A percentile compares a stretch with the other conserved stretches of the same genome.
Conservation (phyloP, 2,329 filamentous ascomycete species). For the Pseudogymnoascus sp. region DNA sequence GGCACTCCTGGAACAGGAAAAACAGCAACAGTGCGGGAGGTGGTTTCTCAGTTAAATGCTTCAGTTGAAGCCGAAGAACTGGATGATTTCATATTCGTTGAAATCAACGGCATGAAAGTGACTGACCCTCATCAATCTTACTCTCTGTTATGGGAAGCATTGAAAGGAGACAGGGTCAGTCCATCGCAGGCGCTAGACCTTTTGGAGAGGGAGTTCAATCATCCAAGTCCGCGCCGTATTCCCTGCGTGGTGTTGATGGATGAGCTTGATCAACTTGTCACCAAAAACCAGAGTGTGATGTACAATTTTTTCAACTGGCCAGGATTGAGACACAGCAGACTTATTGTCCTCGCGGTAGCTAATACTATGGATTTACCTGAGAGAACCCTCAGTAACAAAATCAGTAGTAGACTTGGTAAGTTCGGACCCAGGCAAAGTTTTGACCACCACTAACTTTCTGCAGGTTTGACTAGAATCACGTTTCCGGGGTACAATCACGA, state of each 20-base stretch:
- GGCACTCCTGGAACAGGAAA: constrained; percentile 98
- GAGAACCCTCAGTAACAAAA: constrained; percentile 94
- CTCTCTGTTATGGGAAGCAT: constrained; percentile 86
- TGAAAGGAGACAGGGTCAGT: constrained; percentile 87
- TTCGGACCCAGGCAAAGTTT: constrained; percentile 3
- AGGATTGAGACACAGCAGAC: constrained; percentile 75
- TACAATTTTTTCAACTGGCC: constrained; percentile 99
- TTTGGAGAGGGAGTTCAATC: constrained; percentile 83
- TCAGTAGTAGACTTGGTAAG: constrained; percentile 70
- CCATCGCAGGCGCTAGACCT: constrained; percentile 86
- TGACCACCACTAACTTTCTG: constrained; percentile 8
- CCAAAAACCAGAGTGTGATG: constrained; percentile 99
- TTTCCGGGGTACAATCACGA: constrained; percentile 97
- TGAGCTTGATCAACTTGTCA: constrained; percentile 94
- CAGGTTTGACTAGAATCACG: constrained; percentile 81
- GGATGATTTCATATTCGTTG: constrained; percentile 97
- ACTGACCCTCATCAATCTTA: constrained; percentile 97
- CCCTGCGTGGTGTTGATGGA: constrained; percentile 98
- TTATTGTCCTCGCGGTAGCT: constrained; percentile 94
- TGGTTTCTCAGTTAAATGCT: constrained; percentile 81
- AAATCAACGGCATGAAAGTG: constrained; percentile 99
- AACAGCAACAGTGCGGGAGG: constrained; percentile 93
- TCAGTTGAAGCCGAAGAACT: constrained; percentile 83
- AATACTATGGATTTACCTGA: constrained; percentile 99
- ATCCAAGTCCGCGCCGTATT: constrained; percentile 80